phyloP scores from a whole-genome alignment of 2,329 filamentous ascomycete species.

The Cladophialophora exuberans region DNA sequence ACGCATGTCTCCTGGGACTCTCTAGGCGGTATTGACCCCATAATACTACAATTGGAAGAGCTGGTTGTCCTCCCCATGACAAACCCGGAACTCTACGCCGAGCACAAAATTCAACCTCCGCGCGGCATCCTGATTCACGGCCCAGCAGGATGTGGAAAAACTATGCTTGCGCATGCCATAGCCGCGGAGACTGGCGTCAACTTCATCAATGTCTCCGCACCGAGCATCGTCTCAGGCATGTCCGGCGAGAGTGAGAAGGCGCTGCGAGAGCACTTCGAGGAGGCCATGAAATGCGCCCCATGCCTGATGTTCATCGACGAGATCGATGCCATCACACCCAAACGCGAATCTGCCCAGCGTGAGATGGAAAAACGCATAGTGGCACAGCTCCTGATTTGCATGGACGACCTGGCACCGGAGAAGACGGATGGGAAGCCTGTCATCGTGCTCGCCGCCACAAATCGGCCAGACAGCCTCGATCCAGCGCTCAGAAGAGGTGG shows the following conservation, averaged over 20 bases:
- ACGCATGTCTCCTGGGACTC: constrained; percentile 70
- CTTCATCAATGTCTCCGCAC: constrained; percentile 80
- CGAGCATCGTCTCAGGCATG: constrained; percentile 82
- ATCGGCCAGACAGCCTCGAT: constrained; percentile 83
- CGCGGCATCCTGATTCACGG: constrained; percentile 79
- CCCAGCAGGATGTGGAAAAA: constrained; percentile 85
- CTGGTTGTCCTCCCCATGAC: constrained; percentile 74
- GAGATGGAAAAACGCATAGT: constrained; percentile 91
- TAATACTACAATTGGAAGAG: constrained; percentile 70
- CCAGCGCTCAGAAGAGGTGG: constrained; percentile 74
- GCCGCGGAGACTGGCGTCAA: constrained; percentile 75
- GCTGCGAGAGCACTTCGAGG: constrained; percentile 81
- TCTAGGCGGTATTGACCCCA: constrained; percentile 74
- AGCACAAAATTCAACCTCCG: constrained; percentile 69
- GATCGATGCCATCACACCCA: constrained; percentile 87
- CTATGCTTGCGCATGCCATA: constrained; percentile 78
- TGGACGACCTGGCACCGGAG: constrained; percentile 77
- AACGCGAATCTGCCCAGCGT: constrained; percentile 78
- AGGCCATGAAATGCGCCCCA: constrained; percentile 81
- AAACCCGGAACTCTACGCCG: constrained; percentile 66
- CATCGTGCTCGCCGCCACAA: constrained; percentile 89
- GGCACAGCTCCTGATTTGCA: constrained; percentile 79
- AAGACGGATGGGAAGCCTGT: constrained; percentile 76
- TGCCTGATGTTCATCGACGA: constrained; percentile 92
- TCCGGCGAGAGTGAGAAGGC: constrained; percentile 89